A percentile compares a stretch with the other conserved stretches of the same genome.
These are phyloP conservation scores for Euphrasia confusa DNA, from an alignment of 257 asterid genomes.

Conservation along the genomic window DNA sequence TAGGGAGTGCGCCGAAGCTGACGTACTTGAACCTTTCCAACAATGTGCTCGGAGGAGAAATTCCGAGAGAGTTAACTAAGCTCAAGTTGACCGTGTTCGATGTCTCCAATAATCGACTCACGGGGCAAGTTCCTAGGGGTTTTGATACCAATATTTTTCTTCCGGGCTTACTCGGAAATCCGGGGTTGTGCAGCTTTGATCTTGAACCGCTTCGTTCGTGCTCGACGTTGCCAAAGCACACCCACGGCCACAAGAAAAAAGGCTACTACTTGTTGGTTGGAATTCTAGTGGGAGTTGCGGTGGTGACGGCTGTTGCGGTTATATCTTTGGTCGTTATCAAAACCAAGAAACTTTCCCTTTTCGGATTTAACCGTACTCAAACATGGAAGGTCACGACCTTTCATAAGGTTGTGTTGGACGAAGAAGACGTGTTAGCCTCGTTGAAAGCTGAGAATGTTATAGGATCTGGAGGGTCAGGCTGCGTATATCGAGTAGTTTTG, in stretches of 20 bases:
- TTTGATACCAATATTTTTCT: conserved; percentile 36
- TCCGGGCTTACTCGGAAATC: conserved; percentile 57
- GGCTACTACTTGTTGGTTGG: conserved; percentile 33
- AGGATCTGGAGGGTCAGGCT: conserved; percentile 82
- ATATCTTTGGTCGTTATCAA: conserved; percentile 51
- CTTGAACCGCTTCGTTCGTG: conserved; percentile 54
- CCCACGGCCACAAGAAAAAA: conserved; percentile 20
- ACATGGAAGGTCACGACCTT: conserved; percentile 67
- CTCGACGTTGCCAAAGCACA: conserved; percentile 29
- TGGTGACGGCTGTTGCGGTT: conserved; percentile 34
- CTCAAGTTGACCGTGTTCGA: conserved; percentile 63
- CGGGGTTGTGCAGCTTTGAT: conserved; percentile 59
- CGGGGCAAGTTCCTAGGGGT: conserved; percentile 43
- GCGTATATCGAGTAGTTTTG: conserved; percentile 54
- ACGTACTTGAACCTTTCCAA: conserved; percentile 58
- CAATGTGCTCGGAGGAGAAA: conserved; percentile 55
- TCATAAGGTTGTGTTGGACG: conserved; percentile 48
- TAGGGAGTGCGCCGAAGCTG: conserved; percentile 51
- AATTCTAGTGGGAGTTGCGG: conserved; percentile 47
- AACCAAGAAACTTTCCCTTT: conserved; percentile 29
- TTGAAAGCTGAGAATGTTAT: conserved; percentile 53
- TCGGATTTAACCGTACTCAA: conserved; percentile 27
- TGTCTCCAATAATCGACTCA: conserved; percentile 67
- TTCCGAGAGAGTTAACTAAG: conserved; percentile 50
- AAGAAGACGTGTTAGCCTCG: conserved; percentile 48